phyloP scores from a whole-genome alignment of 2,329 filamentous ascomycete genomes.

The Penicillium psychrosexuale region DNA sequence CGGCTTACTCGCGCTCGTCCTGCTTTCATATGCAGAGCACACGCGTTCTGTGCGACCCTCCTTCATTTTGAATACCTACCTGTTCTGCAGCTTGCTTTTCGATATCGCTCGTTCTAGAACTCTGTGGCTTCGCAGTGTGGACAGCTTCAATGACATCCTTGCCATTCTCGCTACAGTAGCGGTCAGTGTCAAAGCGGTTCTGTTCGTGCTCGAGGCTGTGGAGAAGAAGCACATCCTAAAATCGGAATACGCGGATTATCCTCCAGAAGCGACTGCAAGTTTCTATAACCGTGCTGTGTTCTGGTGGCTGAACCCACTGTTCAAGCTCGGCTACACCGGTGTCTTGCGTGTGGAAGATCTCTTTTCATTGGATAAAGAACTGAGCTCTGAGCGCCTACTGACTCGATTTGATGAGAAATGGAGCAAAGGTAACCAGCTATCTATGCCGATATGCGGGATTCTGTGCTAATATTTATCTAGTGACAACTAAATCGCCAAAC shows the following conservation, averaged over 20 bases:
- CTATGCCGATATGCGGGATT: background rate
- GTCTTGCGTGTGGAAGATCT: conserved; percentile 46
- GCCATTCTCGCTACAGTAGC: conserved; percentile 44
- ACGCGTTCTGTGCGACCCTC: conserved; percentile 46
- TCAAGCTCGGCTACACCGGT: conserved; percentile 49
- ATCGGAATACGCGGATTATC: conserved; percentile 39
- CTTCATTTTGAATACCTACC: conserved; percentile 48
- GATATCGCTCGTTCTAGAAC: conserved; percentile 48
- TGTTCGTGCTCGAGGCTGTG: conserved; percentile 46
- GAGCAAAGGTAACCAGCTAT: conserved; percentile 34
- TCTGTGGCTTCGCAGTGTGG: conserved; percentile 37
- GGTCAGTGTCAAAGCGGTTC: conserved; percentile 43
- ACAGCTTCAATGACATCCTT: conserved; percentile 34
- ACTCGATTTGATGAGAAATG: conserved; percentile 38
- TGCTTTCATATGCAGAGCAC: conserved; percentile 50
- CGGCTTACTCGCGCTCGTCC: conserved; percentile 32
- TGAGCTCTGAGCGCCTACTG: conserved; percentile 43
- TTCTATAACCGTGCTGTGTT: conserved; percentile 51
- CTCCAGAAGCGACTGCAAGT: conserved; percentile 53
- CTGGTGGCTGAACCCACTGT: conserved; percentile 54
- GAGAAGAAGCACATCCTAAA: conserved; percentile 46
- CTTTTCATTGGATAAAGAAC: conserved; percentile 45
- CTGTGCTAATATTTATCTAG: conserved; percentile 21
- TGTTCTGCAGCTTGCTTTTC: conserved; percentile 46
- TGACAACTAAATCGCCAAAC: conserved; percentile 25